Percentiles rank a stretch among this genome's conserved stretches.
These are phyloP conservation scores for Lentinula boryana DNA, from an alignment of 768 basidiomycete species.

Conservation along the genomic window DNA sequence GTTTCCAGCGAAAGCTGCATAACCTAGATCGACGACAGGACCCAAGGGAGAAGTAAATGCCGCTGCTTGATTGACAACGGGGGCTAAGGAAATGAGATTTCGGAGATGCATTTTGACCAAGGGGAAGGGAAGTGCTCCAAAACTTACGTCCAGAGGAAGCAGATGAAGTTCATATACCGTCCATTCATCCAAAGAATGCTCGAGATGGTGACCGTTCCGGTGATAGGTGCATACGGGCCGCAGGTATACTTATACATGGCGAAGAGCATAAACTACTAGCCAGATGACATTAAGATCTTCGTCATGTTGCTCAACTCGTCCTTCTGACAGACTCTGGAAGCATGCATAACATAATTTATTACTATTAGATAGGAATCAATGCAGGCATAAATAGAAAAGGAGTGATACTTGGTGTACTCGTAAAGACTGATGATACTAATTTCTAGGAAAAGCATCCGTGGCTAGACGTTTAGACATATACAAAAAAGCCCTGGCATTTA, in stretches of 20 bases:
- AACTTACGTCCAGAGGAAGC: not conserved
- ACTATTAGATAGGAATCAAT: not conserved
- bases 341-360: not conserved
- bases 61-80: not conserved
- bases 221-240: not conserved
- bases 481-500: too few relatives aligned
- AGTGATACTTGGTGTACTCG: not conserved
- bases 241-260: not conserved
- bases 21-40: constrained; percentile 35
- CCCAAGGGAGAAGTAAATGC: constrained; percentile 9
- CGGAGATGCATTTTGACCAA: not conserved
- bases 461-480: too few relatives aligned
- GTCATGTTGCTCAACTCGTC: not conserved
- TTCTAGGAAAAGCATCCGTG: not conserved
- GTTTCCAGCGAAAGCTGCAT: constrained; percentile 35
- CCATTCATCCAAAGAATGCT: not conserved
- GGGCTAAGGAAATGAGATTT: not conserved
- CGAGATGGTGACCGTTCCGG: not conserved
- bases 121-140: not conserved
- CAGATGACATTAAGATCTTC: not conserved
- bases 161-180: not conserved
- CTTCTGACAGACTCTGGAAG: not conserved
- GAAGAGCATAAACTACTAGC: not conserved
- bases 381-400: not conserved
- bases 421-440: not conserved